Evolutionary conservation across 2,329 filamentous ascomycete genomes (phyloP), one percentile per base, ranked within the genome.

Genomic region (Colletotrichum tofieldiae): DNA sequence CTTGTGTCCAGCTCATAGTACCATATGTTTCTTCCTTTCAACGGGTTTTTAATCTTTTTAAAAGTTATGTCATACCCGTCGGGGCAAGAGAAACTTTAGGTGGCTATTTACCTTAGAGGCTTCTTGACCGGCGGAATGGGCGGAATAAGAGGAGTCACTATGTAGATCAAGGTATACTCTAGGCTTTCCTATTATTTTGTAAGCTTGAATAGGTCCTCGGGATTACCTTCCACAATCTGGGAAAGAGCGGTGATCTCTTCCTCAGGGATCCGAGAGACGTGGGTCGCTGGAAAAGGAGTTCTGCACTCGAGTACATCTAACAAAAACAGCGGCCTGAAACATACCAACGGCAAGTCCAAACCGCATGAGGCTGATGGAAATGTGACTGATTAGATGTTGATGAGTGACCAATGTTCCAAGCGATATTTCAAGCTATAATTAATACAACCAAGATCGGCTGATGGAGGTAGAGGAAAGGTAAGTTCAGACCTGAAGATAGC

Each of bases 51-150:
- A 52, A 84, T 77, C 23, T 77, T 77, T 73, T 78, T 81, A 35
- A 26, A n/a, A 11, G 4, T 37, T 41, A 3, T 47, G 41, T 64
- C 39, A 66, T 29, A 39, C 2, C n/a, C 14, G 12, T 35, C 18
- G 35, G 1, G 39, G 37, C 12, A 12, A 58, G 1, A n/a, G 8
- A 35, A 20, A n/a, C 14, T 2, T 8, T 18, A 26, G 16, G 5
- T 9, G 18, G 16, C 23, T 20, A 8, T 83, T 75, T 76, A 86
- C 84, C 80, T 80, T 62, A 80, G 81, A 1, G 82, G 79, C 55
- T 81, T 72, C 72, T 86, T 86, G 3, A 84, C 73, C 0, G 85
- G 82, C 3, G 84, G 82, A 39, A 85, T 84, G 1, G 85, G n/a
- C n/a, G n/a, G n/a, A n/a, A n/a, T n/a, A n/a, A n/a, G n/a, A n/a